phyloP scores from a whole-genome alignment of 768 basidiomycete species.

The Boletus insuetus region DNA sequence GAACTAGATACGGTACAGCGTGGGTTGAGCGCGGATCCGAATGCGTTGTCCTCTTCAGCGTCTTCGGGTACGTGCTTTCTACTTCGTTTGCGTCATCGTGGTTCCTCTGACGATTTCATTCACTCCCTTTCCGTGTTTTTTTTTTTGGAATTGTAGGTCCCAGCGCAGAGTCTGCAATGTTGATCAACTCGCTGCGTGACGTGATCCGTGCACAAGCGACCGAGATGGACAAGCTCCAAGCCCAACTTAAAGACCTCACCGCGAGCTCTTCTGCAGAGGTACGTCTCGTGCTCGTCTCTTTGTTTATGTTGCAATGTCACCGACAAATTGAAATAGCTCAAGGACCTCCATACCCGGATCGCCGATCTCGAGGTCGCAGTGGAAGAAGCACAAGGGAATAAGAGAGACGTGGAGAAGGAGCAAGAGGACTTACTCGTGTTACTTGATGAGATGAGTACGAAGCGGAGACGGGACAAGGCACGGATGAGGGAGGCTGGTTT shows the following conservation, averaged over 20 bases:
- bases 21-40: conserved; percentile 67
- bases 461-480: conserved; percentile 81
- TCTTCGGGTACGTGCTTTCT: conserved; percentile 47
- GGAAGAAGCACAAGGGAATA: conserved; percentile 54
- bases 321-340: conserved; percentile 33
- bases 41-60: conserved; percentile 51
- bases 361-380: conserved; percentile 47
- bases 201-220: conserved; percentile 79
- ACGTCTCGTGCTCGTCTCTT: not conserved
- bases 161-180: conserved; percentile 73
- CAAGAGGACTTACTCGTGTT: conserved; percentile 94
- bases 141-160: conserved; percentile 40
- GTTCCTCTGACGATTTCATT: not conserved
- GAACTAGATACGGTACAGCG: conserved; percentile 70
- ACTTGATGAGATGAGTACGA: conserved; percentile 86
- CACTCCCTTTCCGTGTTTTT: too few relatives aligned
- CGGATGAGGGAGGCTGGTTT: conserved; percentile 68
- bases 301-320: not conserved
- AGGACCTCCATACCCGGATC: conserved; percentile 47
- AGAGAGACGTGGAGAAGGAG: conserved; percentile 88
- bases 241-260: conserved; percentile 46
- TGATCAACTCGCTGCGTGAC: conserved; percentile 81
- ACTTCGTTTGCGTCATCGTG: too few relatives aligned
- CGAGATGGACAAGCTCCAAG: conserved; percentile 71
- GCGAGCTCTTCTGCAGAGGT: conserved; percentile 41